Conservation (phyloP, 371 early-diverging fungal genomes). For the Parasitella parasitica region DNA sequence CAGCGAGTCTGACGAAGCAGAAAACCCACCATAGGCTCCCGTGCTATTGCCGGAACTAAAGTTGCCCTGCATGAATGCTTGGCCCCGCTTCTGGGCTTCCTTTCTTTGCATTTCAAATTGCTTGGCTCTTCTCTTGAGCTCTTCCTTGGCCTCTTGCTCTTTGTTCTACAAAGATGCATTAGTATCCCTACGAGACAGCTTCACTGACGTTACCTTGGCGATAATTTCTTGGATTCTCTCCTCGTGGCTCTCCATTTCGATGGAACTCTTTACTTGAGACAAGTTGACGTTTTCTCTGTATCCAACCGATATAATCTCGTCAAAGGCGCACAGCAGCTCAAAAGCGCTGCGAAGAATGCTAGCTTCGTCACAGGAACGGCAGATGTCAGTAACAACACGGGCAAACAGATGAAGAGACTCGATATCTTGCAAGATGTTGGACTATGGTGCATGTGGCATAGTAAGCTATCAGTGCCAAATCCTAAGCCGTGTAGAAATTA, state of each 20-base stretch:
- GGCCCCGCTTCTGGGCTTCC: constrained; percentile 79
- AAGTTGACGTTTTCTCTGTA: constrained; percentile 84
- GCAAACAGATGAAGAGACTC: constrained; percentile 93
- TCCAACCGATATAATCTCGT: constrained; percentile 92
- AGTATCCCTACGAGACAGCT: too few species aligned
- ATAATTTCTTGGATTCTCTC: constrained; percentile 96
- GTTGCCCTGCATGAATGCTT: constrained; percentile 54
- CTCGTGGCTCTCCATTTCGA: constrained; percentile 96
- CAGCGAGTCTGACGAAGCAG: constrained; percentile 50
- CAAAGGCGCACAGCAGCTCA: constrained; percentile 91
- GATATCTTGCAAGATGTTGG: constrained; percentile 91
- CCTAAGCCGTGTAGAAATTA: constrained; percentile 5
- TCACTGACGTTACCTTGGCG: constrained; percentile 71
- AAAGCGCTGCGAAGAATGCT: constrained; percentile 81
- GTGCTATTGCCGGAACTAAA: constrained; percentile 40
- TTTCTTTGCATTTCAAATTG: constrained; percentile 88
- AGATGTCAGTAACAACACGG: constrained; percentile 88
- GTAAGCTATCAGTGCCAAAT: too few species aligned
- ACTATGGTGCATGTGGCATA: constrained; percentile 32
- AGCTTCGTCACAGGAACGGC: constrained; percentile 78
- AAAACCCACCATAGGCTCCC: constrained; percentile 24
- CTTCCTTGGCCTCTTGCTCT: constrained; percentile 96
- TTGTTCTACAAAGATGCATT: constrained; percentile 67
- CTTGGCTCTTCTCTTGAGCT: constrained; percentile 89
- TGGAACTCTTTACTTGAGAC: constrained; percentile 86